These are phyloP conservation scores for Cyphellophora attinorum DNA, from an alignment of 2,329 filamentous ascomycete species.

Conservation along the genomic window DNA sequence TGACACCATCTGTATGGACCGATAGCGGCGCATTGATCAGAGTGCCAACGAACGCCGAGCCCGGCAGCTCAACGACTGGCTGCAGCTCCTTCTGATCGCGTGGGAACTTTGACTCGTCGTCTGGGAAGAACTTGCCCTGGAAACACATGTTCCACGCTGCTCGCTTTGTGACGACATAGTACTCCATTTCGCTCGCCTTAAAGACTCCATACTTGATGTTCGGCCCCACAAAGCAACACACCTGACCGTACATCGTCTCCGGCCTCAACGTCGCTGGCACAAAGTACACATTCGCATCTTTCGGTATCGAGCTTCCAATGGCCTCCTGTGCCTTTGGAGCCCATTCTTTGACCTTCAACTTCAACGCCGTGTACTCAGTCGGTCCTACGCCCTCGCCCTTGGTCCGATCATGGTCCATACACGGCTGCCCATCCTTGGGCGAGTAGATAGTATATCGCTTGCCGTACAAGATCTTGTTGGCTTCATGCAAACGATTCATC, in stretches of 20 bases:
- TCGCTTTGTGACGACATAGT: conserved; percentile 69
- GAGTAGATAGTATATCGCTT: conserved; percentile 91
- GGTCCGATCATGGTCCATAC: conserved; percentile 77
- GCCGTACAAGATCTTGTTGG: conserved; percentile 42
- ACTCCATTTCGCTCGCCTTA: conserved; percentile 62
- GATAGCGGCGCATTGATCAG: conserved; percentile 83
- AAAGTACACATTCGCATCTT: conserved; percentile 72
- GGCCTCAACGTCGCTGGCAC: conserved; percentile 85
- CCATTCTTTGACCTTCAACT: conserved; percentile 87
- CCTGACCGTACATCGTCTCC: conserved; percentile 99
- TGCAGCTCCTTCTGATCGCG: conserved; percentile 61
- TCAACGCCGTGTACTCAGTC: conserved; percentile 88
- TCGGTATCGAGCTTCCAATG: conserved; percentile 68
- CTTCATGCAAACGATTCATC: conserved; percentile 19
- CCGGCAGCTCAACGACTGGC: conserved; percentile 64
- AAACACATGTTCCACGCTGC: conserved; percentile 92
- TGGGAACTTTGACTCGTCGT: conserved; percentile 32
- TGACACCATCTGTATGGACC: conserved; percentile 69
- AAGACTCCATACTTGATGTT: conserved; percentile 83
- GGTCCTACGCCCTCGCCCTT: conserved; percentile 73
- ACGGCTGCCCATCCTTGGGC: conserved; percentile 79
- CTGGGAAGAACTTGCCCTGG: conserved; percentile 66
- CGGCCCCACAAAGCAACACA: conserved; percentile 88
- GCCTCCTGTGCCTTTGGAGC: conserved; percentile 61
- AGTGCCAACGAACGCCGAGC: conserved; percentile 78